These are phyloP conservation scores for Sordariomycetes sp. DNA, from an alignment of 2,329 filamentous ascomycete species.

Conservation along the genomic window DNA sequence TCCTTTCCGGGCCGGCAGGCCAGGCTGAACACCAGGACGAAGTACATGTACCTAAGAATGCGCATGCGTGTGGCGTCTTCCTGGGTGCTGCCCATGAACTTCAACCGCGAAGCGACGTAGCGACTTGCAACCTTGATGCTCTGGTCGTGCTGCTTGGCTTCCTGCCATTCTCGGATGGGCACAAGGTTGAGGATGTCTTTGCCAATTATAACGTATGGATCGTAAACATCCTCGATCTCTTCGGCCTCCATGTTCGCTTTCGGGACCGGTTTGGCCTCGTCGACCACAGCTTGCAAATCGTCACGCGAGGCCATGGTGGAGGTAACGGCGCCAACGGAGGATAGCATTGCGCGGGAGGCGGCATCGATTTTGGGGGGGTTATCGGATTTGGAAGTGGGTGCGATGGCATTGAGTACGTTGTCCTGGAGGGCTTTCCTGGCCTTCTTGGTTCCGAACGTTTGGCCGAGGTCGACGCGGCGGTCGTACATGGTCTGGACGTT, in stretches of 20 bases:
- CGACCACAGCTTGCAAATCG: constrained; percentile 53
- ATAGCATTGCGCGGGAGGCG: constrained; percentile 50
- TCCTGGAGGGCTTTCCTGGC: constrained; percentile 68
- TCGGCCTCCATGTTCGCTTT: constrained; percentile 57
- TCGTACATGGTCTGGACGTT: constrained; percentile 44
- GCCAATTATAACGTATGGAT: constrained; percentile 57
- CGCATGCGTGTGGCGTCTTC: constrained; percentile 44
- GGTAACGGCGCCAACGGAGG: constrained; percentile 52
- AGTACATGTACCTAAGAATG: constrained; percentile 50
- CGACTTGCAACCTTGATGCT: constrained; percentile 47
- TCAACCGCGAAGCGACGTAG: constrained; percentile 57
- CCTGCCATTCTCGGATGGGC: constrained; percentile 66
- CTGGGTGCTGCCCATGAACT: constrained; percentile 41
- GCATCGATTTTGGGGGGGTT: constrained; percentile 42
- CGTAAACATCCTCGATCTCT: constrained; percentile 65
- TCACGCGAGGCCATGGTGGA: constrained; percentile 58
- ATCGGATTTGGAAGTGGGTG: constrained; percentile 22
- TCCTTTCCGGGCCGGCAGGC: constrained; percentile 34
- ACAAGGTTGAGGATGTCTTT: constrained; percentile 57
- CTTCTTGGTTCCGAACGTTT: constrained; percentile 79
- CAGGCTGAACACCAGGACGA: constrained; percentile 45
- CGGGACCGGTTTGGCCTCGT: constrained; percentile 65
- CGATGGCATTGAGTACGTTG: constrained; percentile 63
- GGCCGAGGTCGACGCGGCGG: constrained; percentile 59
- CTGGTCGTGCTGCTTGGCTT: constrained; percentile 50